These are phyloP conservation scores for Pisolithus microcarpus DNA, from an alignment of 768 basidiomycete species.

Conservation along the genomic window DNA sequence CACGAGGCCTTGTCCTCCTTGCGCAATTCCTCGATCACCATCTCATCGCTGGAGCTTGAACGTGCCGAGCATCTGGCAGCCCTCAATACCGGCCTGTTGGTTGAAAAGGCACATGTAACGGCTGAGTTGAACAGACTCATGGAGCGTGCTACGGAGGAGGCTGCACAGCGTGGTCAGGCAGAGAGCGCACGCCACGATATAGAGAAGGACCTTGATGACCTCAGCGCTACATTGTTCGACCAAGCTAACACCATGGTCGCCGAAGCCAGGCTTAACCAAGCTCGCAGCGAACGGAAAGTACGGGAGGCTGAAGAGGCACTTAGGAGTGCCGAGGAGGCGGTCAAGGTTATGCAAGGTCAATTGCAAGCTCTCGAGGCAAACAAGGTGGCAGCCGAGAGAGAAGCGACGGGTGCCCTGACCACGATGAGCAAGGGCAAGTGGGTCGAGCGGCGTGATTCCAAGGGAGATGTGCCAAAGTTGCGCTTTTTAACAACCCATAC, in stretches of 20 bases:
- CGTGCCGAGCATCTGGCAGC: conserved; percentile 82
- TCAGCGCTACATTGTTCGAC: conserved; percentile 82
- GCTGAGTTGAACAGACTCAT: conserved; percentile 88
- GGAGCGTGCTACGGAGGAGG: conserved; percentile 93
- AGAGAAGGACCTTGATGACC: conserved; percentile 91
- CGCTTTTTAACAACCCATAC: conserved; percentile 60
- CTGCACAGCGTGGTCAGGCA: conserved; percentile 82
- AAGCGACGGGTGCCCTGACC: conserved; percentile 41
- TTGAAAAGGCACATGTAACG: conserved; percentile 87
- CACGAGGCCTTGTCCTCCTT: conserved; percentile 58
- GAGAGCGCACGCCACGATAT: conserved; percentile 77
- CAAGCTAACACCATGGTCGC: conserved; percentile 99
- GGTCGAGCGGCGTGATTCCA: conserved; percentile 35
- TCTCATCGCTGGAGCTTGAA: conserved; percentile 78
- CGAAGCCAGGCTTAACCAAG: conserved; percentile 65
- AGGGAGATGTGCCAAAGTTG: conserved; percentile 24
- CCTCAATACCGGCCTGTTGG: conserved; percentile 83
- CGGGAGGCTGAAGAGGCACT: conserved; percentile 71
- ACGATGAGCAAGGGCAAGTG: conserved; percentile 67
- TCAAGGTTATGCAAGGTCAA: conserved; percentile 75
- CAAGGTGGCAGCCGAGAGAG: conserved; percentile 54
- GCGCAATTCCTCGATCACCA: conserved; percentile 54
- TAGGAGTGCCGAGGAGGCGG: conserved; percentile 79
- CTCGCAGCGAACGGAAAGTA: conserved; percentile 67
- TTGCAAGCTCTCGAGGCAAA: conserved; percentile 70